These are phyloP conservation scores for Globisporangium paddicum DNA, from an alignment of 352 stramenopile genomes.

Conservation along the genomic window DNA sequence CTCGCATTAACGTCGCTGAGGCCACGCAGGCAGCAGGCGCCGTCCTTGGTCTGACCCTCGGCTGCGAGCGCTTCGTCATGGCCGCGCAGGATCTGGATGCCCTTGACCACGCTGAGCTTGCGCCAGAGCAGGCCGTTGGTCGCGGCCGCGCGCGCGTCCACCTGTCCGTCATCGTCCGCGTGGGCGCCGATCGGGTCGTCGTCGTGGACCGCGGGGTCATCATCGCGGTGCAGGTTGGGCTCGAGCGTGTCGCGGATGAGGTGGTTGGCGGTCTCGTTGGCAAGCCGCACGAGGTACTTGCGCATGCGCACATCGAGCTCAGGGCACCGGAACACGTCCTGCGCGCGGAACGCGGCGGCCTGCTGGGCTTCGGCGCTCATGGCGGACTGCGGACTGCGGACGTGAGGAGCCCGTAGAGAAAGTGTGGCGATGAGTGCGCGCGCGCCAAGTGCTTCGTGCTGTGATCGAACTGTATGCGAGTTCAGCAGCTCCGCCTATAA, in stretches of 20 bases:
- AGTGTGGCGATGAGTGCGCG: background rate
- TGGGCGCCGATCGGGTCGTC: background rate
- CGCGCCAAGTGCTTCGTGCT: background rate
- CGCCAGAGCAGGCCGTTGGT: constrained; percentile 49
- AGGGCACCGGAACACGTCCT: constrained; percentile 52
- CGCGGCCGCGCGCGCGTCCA: constrained; percentile 8
- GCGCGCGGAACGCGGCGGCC: constrained; percentile 18
- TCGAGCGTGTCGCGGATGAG: constrained; percentile 68
- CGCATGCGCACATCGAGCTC: constrained; percentile 70
- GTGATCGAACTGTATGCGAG: background rate
- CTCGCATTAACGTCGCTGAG: constrained; percentile 69
- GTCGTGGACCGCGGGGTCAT: background rate
- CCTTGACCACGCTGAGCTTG: constrained; percentile 33
- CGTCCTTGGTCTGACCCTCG: constrained; percentile 16
- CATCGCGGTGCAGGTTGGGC: constrained; percentile 24
- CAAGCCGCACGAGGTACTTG: constrained; percentile 71
- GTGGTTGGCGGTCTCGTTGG: constrained; percentile 79
- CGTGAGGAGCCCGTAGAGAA: background rate
- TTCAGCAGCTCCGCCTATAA: too few relatives aligned
- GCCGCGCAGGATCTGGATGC: constrained; percentile 56
- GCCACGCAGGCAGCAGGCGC: constrained; percentile 53
- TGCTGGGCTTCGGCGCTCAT: background rate
- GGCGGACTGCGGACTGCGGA: background rate
- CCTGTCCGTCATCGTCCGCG: constrained; percentile 3
- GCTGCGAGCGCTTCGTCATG: constrained; percentile 27